These are phyloP conservation scores for Cyclotella distinguenda DNA, from an alignment of 108 stramenopile species.

Conservation along the genomic window DNA sequence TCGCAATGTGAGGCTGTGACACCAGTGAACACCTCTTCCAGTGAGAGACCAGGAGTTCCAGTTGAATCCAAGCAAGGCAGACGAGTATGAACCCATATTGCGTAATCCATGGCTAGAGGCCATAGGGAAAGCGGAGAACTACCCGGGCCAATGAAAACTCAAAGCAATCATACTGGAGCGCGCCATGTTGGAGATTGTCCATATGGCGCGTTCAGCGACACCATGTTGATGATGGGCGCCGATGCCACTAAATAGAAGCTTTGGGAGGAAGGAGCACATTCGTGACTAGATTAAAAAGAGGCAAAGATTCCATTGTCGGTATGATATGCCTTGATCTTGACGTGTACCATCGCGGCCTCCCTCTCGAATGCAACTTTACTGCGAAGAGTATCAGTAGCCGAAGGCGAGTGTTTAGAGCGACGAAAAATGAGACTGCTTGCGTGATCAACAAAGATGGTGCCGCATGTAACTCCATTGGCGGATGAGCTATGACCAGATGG, in stretches of 20 bases:
- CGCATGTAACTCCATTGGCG: not conserved
- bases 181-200: conserved; percentile 18
- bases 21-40: conserved; percentile 13
- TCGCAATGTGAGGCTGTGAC: not conserved
- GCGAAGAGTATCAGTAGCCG: conserved; percentile 33
- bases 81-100: conserved; percentile 18
- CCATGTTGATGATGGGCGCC: conserved; percentile 53
- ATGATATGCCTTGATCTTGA: conserved; percentile 7
- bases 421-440: not conserved
- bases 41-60: too few species aligned
- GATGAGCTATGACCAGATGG: not conserved
- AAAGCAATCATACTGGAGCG: conserved; percentile 42
- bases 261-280: conserved; percentile 6
- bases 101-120: conserved; percentile 50
- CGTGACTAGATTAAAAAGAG: not conserved
- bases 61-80: conserved; percentile 24
- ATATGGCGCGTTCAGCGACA: conserved; percentile 30
- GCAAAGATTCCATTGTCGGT: conserved; percentile 19
- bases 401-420: not conserved
- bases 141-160: conserved; percentile 42
- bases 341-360: not conserved
- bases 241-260: conserved; percentile 19
- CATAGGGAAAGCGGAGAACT: conserved; percentile 21
- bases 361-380: conserved; percentile 20
- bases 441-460: not conserved